These are phyloP conservation scores for Lepiota venenata DNA, from an alignment of 768 basidiomycete species.

Conservation along the genomic window DNA sequence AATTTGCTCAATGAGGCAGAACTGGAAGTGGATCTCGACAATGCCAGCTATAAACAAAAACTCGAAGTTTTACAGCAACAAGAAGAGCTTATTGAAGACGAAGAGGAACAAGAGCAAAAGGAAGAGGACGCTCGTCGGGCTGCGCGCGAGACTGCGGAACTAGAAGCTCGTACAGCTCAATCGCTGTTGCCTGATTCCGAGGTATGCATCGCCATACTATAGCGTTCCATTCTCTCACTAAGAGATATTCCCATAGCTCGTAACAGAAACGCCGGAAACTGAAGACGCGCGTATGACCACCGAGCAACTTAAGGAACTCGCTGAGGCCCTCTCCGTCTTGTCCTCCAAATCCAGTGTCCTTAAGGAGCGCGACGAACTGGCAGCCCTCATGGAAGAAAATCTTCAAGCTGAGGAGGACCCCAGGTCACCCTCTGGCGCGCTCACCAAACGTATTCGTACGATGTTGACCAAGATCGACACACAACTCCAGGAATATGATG, in stretches of 20 bases:
- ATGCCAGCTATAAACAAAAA: slow-evolving; percentile 96
- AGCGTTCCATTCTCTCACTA: background rate
- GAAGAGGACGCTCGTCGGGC: slow-evolving; percentile 89
- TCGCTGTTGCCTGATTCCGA: slow-evolving; percentile 87
- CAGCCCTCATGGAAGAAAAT: slow-evolving; percentile 92
- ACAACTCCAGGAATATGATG: slow-evolving; percentile 91
- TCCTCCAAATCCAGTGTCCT: slow-evolving; percentile 93
- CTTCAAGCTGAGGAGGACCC: slow-evolving; percentile 84
- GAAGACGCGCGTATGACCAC: slow-evolving; percentile 94
- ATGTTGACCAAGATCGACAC: slow-evolving; percentile 96
- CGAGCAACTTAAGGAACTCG: slow-evolving; percentile 92
- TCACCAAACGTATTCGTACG: slow-evolving; percentile 91
- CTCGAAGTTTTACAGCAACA: slow-evolving; percentile 97
- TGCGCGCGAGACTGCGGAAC: slow-evolving; percentile 75
- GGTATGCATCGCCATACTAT: slow-evolving; percentile 36
- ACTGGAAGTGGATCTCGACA: slow-evolving; percentile 91
- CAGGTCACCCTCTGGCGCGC: slow-evolving; percentile 76
- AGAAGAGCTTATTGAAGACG: slow-evolving; percentile 99
- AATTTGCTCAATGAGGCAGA: slow-evolving; percentile 98
- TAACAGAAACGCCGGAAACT: slow-evolving; percentile 54
- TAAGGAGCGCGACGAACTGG: slow-evolving; percentile 92
- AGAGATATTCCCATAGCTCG: slow-evolving; percentile 39
- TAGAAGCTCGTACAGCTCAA: slow-evolving; percentile 75
- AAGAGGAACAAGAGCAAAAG: slow-evolving; percentile 96
- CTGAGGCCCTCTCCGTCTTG: slow-evolving; percentile 85